These are phyloP conservation scores for Pseudonitzschia delicatissima DNA, from an alignment of 108 stramenopile species.

Conservation along the genomic window DNA sequence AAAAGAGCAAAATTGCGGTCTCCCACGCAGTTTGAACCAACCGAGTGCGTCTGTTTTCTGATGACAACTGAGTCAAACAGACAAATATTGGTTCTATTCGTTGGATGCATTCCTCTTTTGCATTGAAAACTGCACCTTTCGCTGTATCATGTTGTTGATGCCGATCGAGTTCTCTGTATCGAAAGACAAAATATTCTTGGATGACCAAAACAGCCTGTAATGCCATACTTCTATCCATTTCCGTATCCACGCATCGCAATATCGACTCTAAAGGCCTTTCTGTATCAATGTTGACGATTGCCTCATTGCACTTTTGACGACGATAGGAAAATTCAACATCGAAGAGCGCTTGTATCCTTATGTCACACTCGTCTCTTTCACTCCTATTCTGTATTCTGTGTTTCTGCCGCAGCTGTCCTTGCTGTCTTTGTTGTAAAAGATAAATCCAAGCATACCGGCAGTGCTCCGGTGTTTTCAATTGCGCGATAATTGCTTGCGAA, in stretches of 20 bases:
- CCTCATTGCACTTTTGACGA: not conserved
- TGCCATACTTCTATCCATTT: not conserved
- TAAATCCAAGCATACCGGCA: not conserved
- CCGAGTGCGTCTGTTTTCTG: constrained; percentile 10
- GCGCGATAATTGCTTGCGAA: not conserved
- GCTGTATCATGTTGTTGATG: too few species aligned
- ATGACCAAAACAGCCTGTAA: not conserved
- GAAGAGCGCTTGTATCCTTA: not conserved
- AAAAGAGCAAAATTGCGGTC: constrained; percentile 3
- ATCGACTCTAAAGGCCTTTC: not conserved
- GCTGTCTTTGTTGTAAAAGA: not conserved
- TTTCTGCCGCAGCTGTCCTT: not conserved
- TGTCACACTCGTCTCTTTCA: not conserved
- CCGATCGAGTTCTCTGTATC: not conserved
- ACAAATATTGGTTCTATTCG: not conserved
- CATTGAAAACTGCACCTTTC: too few species aligned
- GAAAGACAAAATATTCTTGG: not conserved
- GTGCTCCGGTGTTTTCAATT: not conserved
- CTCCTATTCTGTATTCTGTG: not conserved
- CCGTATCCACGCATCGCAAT: not conserved
- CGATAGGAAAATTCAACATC: not conserved
- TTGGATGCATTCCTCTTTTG: too few species aligned
- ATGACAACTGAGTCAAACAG: not conserved
- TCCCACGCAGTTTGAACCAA: constrained; percentile 16
- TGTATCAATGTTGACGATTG: not conserved